Evolutionary conservation across 2,329 filamentous ascomycete genomes (phyloP), one percentile per base, ranked within the genome.

Genomic region (Sclerotinia borealis): DNA sequence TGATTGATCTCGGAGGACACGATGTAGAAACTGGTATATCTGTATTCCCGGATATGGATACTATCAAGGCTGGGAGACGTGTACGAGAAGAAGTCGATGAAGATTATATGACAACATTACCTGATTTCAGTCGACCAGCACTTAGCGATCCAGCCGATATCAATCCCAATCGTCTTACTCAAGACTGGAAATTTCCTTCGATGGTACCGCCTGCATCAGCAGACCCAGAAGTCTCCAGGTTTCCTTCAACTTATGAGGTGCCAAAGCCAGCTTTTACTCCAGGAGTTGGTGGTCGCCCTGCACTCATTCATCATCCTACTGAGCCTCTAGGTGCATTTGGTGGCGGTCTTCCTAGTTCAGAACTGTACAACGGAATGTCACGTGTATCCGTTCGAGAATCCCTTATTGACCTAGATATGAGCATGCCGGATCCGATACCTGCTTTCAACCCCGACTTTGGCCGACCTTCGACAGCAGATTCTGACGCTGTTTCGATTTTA

Each of bases 1-100:
- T 88, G 22, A 89, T 88, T 63, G 85, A 88, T 68, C 79, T 88
- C 9, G 86, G 87, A 66, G 82, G 80, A 2, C 86, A 84, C 22
- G 76, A 88, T 8, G 78, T 81, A 49, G 83, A 82, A 2, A 80
- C 77, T 43, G 81, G 83, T 4, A 76, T 85, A 1, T 83, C 84
- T 1, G 80, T 78, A 60, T 87, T 86, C 66, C 80, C 81, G 43
- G 84, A 87, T 67, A 79, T 87, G 79, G 81, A 83, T 61, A 88
- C 85, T 5, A 83, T 88, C 66, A 81, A 66, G 59, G 66, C 72
- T 41, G 64, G 65, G 36, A 65, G 66, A 43, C 65, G 63, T 37
- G 64, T 34, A 43, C 62, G 64, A 47, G 68, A 70, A 31, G 67
- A 71, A 9, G 34, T 36, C 17, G 66, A 69, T 22, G 67, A 72